A percentile compares a stretch with the other conserved stretches of the same genome.
phyloP scores from a whole-genome alignment of 257 asterid species.

The Penstemon newberryi region DNA sequence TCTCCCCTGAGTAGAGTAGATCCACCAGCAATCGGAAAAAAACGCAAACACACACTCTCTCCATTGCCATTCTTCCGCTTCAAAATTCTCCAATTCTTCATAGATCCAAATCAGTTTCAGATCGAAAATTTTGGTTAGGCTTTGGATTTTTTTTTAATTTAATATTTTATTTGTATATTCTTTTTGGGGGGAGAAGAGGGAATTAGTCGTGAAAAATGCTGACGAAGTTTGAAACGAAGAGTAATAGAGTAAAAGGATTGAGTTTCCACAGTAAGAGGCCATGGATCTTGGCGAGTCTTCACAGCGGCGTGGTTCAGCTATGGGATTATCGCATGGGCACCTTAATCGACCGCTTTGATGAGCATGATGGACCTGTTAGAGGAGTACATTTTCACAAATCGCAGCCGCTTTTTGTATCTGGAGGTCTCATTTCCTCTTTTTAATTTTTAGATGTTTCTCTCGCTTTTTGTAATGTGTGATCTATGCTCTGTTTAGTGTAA shows the following conservation, averaged over 20 bases:
- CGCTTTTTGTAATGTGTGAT: slow-evolving; percentile 16
- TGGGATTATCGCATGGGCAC: slow-evolving; percentile 99
- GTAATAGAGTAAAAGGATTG: slow-evolving; percentile 94
- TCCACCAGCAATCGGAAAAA: slow-evolving; percentile 26
- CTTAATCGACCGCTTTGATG: slow-evolving; percentile 79
- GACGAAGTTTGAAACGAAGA: slow-evolving; percentile 98
- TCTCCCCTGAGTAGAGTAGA: slow-evolving; percentile 21
- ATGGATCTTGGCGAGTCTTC: slow-evolving; percentile 99
- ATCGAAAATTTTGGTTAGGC: slow-evolving; percentile 20
- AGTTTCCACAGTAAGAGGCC: slow-evolving; percentile 95
- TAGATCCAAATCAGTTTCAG: slow-evolving; percentile 33
- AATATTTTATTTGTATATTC: slow-evolving; percentile 22
- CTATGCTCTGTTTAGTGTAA: slow-evolving; percentile 14
- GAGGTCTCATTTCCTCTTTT: slow-evolving; percentile 38
- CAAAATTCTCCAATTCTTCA: background rate
- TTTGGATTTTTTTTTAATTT: slow-evolving; percentile 9
- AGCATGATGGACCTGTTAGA: slow-evolving; percentile 70
- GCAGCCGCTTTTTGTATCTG: slow-evolving; percentile 69
- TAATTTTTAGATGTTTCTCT: background rate
- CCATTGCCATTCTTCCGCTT: background rate
- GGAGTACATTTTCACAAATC: slow-evolving; percentile 64
- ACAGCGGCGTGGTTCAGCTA: slow-evolving; percentile 97
- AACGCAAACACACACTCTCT: background rate
- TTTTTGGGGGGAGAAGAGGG: slow-evolving; percentile 23
- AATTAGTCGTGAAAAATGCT: slow-evolving; percentile 49